These are phyloP conservation scores for Tolypocladium paradoxum DNA, from an alignment of 2,329 filamentous ascomycete species.

Conservation along the genomic window DNA sequence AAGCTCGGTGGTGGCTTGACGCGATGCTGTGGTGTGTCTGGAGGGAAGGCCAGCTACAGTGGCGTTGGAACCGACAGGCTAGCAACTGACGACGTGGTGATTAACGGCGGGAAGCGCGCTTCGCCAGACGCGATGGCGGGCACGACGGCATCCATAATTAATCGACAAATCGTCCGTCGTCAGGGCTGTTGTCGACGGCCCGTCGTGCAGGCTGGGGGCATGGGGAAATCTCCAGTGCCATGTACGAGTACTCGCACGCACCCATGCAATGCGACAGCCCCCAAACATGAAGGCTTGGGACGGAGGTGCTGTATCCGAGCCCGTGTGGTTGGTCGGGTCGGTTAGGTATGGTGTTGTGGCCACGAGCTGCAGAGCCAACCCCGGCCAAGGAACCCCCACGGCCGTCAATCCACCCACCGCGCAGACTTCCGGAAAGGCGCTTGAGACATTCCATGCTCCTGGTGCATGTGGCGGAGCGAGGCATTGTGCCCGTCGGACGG, in stretches of 20 bases:
- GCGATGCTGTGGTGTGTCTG: no score
- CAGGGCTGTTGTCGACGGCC: not conserved
- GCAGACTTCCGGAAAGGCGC: not conserved
- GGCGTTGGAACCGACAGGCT: no score
- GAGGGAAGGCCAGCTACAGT: no score
- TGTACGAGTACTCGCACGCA: not conserved
- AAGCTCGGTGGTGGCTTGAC: not conserved
- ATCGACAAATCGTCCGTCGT: not conserved
- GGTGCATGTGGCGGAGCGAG: no score
- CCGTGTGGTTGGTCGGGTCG: not conserved
- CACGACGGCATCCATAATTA: not conserved
- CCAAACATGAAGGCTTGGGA: not conserved
- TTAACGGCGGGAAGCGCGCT: not conserved
- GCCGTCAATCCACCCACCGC: not conserved
- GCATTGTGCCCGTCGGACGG: no score
- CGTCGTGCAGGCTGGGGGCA: not conserved
- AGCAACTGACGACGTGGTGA: no score
- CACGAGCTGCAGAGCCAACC: not conserved
- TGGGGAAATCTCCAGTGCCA: not conserved
- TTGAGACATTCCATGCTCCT: not conserved
- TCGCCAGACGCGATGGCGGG: not conserved
- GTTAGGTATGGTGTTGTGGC: not conserved
- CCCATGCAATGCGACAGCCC: not conserved
- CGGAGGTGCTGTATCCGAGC: not conserved
- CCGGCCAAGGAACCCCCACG: not conserved